Conservation (phyloP, 2,329 filamentous ascomycete species). For the Aureobasidium leucospermi region DNA sequence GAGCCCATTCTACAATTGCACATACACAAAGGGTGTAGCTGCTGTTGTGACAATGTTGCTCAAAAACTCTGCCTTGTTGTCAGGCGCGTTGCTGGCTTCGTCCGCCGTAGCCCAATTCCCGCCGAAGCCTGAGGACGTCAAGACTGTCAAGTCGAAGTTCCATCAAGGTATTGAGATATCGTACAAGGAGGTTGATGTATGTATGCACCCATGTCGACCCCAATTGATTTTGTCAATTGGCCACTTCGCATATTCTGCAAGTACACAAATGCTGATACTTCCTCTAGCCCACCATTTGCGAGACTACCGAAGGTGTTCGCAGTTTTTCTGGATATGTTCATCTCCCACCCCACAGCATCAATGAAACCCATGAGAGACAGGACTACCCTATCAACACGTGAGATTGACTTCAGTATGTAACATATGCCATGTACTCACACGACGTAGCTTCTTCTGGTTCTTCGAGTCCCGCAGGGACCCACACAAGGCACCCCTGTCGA, state of each 20-base stretch:
- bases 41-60: background rate
- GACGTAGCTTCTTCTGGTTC: conserved; percentile 52
- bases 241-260: background rate
- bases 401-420: conserved; percentile 22
- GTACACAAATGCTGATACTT: background rate
- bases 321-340: conserved; percentile 33
- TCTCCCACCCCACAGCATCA: conserved; percentile 19
- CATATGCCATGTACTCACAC: conserved; percentile 19
- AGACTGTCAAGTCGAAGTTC: conserved; percentile 35
- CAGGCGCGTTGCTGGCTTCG: conserved; percentile 1
- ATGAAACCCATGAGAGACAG: conserved; percentile 21
- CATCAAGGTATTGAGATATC: conserved; percentile 38
- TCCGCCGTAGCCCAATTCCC: conserved; percentile 28
- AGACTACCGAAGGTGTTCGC: conserved; percentile 43
- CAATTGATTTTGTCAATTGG: background rate
- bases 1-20: background rate
- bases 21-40: no score
- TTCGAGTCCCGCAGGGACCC: conserved; percentile 51
- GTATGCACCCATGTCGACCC: background rate
- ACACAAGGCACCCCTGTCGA: conserved; percentile 44
- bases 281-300: conserved; percentile 31
- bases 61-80: background rate
- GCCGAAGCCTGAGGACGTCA: conserved; percentile 34
- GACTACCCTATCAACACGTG: conserved; percentile 24
- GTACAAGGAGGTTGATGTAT: conserved; percentile 36